phyloP scores from a whole-genome alignment of 345 rosid genomes.

The Dipteronia sinensis region DNA sequence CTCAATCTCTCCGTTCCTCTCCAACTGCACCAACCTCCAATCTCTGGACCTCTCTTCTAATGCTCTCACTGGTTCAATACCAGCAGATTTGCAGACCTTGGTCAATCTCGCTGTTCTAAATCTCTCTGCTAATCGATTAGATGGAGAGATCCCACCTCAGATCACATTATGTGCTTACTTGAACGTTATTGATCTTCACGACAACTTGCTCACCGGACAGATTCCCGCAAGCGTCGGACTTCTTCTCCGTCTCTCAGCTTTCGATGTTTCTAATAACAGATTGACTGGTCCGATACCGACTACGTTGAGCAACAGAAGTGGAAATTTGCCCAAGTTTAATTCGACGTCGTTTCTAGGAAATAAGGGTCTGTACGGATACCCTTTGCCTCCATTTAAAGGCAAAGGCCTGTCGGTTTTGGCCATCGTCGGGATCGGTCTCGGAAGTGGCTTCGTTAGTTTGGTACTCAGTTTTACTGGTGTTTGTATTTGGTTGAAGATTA shows the following conservation, averaged over 20 bases:
- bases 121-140: constrained; percentile 79
- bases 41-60: constrained; percentile 91
- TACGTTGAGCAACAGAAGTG: constrained; percentile 61
- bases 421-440: constrained; percentile 93
- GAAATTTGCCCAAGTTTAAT: constrained; percentile 69
- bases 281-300: constrained; percentile 79
- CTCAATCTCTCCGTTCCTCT: constrained; percentile 69
- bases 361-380: constrained; percentile 83
- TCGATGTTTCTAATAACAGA: constrained; percentile 74
- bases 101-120: constrained; percentile 91
- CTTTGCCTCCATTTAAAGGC: constrained; percentile 61
- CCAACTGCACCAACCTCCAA: constrained; percentile 92
- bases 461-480: constrained; percentile 88
- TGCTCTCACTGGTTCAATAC: constrained; percentile 71
- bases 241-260: constrained; percentile 67
- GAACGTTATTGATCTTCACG: constrained; percentile 88
- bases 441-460: constrained; percentile 88
- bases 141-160: constrained; percentile 76
- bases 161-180: constrained; percentile 79
- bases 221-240: constrained; percentile 73
- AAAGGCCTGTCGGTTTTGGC: constrained; percentile 79
- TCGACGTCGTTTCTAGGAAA: constrained; percentile 72
- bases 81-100: constrained; percentile 64
- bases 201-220: constrained; percentile 66
- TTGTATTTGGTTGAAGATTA: constrained; percentile 80